Evolutionary conservation across 176 grass and related monocot species (phyloP).

Genomic region (Avena sativa): DNA sequence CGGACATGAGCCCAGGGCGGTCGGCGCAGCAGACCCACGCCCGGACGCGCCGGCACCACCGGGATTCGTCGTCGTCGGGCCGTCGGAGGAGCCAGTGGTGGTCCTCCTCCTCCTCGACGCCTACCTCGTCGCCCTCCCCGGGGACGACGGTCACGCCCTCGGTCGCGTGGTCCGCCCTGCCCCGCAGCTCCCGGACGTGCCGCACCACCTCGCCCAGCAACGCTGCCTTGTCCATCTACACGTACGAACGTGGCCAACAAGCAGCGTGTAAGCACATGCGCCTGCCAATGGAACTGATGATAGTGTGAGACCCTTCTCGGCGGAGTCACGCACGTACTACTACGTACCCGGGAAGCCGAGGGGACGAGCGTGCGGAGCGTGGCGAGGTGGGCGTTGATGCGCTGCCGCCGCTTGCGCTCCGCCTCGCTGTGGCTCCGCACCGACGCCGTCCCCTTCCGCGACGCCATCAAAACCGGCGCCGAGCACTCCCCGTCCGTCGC

Average conservation of each 20-base stretch:
- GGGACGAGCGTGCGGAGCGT: slow-evolving; percentile 90
- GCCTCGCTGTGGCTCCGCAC: slow-evolving; percentile 85
- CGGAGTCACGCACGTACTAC: not conserved
- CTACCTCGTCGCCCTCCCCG: slow-evolving; percentile 74
- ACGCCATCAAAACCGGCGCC: not conserved
- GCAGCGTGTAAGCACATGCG: not conserved
- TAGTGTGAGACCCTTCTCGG: not conserved
- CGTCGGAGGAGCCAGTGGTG: not conserved
- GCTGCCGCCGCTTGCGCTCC: slow-evolving; percentile 83
- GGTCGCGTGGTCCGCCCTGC: slow-evolving; percentile 54
- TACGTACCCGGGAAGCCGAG: slow-evolving; percentile 79
- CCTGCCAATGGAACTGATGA: not conserved
- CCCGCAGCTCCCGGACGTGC: slow-evolving; percentile 79
- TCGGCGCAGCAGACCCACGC: slow-evolving; percentile 94
- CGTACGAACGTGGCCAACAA: too few species aligned
- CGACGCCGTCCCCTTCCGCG: slow-evolving; percentile 34
- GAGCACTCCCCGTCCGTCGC: slow-evolving; percentile 42
- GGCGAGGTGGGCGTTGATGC: slow-evolving; percentile 94
- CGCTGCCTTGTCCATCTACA: slow-evolving; percentile 97
- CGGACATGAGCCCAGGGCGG: slow-evolving; percentile 73
- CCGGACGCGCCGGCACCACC: slow-evolving; percentile 41
- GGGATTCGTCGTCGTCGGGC: not conserved
- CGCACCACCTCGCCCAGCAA: slow-evolving; percentile 95
- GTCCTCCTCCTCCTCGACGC: slow-evolving; percentile 56
- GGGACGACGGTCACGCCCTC: slow-evolving; percentile 63